Evolutionary conservation across 2,329 filamentous ascomycete species (phyloP).

Genomic region (Calcarisporium arbuscula): DNA sequence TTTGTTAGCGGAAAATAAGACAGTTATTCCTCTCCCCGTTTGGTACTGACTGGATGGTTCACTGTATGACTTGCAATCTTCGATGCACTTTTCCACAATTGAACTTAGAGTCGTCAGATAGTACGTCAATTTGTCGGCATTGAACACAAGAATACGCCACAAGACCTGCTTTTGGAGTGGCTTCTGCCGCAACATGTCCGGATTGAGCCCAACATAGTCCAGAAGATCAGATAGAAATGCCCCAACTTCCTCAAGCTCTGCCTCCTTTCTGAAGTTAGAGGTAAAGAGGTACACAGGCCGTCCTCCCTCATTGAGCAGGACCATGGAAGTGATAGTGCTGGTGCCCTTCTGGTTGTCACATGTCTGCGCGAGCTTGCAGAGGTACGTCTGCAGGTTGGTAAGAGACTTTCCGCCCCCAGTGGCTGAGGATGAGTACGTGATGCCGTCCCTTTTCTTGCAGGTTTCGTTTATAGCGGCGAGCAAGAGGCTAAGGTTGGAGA

Average conservation of each 20-base stretch:
- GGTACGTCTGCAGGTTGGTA: conserved; percentile 4
- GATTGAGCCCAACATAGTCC: conserved; percentile 8
- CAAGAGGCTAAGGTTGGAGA: conserved; percentile 3
- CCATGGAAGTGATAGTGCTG: conserved; percentile 7
- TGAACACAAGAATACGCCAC: conserved; percentile 6
- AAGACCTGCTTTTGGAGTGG: conserved; percentile 10
- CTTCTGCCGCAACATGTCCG: background rate
- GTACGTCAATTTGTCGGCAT: conserved; percentile 3
- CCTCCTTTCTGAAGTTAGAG: conserved; percentile 7
- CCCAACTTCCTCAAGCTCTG: conserved; percentile 5
- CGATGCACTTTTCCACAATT: conserved; percentile 3
- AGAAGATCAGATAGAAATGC: conserved; percentile 7
- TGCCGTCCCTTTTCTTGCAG: conserved; percentile 3
- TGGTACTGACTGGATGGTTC: background rate
- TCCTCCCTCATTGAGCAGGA: conserved; percentile 1
- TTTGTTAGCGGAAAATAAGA: background rate
- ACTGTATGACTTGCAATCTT: background rate
- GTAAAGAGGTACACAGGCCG: conserved; percentile 9
- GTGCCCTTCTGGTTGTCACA: conserved; percentile 9
- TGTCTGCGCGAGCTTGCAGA: conserved; percentile 11
- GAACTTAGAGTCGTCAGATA: conserved; percentile 5
- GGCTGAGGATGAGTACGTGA: conserved; percentile 10
- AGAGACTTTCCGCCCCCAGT: background rate
- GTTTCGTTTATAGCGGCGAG: conserved; percentile 4
- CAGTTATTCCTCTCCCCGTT: too few species aligned